A percentile compares a stretch with the other conserved stretches of the same genome.
Evolutionary conservation across 805 yeast species (phyloP).

Genomic region (Ogataea naganishii): DNA sequence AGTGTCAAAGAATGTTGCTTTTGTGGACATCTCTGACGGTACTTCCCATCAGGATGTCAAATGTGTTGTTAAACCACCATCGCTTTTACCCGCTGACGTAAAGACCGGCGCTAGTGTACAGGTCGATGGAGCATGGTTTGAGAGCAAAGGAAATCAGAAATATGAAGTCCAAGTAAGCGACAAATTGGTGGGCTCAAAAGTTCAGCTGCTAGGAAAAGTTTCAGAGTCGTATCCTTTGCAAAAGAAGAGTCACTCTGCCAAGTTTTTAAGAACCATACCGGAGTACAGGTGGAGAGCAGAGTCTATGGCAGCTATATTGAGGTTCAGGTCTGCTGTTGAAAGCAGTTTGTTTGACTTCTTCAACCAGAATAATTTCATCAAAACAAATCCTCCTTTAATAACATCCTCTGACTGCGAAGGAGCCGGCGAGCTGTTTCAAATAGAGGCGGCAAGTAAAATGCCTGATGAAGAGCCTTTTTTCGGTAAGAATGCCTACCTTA

Average conservation of each 20-base stretch:
- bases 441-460: constrained; percentile 32
- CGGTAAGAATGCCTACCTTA: constrained; percentile 59
- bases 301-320: constrained; percentile 53
- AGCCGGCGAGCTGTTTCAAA: constrained; percentile 81
- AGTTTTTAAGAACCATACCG: constrained; percentile 64
- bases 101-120: constrained; percentile 29
- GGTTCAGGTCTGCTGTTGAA: constrained; percentile 68
- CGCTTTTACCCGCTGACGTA: constrained; percentile 20
- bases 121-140: constrained; percentile 25
- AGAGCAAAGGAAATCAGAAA: constrained; percentile 41
- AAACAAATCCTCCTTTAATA: constrained; percentile 78
- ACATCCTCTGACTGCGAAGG: constrained; percentile 96
- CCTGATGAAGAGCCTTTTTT: constrained; percentile 36
- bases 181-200: constrained; percentile 16
- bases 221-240: constrained; percentile 69
- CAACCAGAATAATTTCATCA: constrained; percentile 43
- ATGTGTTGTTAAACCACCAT: constrained; percentile 40
- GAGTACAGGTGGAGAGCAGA: constrained; percentile 68
- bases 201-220: constrained; percentile 53
- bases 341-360: constrained; percentile 45
- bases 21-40: constrained; percentile 79
- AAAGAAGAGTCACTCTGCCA: constrained; percentile 62
- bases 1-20: constrained; percentile 65
- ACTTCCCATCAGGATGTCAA: constrained; percentile 44
- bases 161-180: constrained; percentile 37